phyloP scores from a whole-genome alignment of 441 rosid species.

The Euphorbia schlechtendalii region DNA sequence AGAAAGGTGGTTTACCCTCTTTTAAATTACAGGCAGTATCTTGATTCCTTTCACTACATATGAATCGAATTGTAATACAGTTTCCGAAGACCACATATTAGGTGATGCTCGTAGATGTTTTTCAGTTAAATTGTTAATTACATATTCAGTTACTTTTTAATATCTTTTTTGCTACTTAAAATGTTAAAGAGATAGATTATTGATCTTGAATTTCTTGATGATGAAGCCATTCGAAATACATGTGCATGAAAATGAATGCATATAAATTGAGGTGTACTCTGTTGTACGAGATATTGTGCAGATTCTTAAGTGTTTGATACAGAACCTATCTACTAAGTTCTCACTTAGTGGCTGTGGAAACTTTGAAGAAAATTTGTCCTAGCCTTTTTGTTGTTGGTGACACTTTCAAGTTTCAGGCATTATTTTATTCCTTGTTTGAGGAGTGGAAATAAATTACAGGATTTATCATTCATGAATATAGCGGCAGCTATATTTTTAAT shows the following conservation, averaged over 20 bases:
- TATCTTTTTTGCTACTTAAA: neutral
- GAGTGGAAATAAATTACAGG: neutral
- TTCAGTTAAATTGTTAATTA: neutral
- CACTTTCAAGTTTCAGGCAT: slow-evolving; percentile 4
- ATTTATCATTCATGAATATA: neutral
- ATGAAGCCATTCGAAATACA: too few species aligned
- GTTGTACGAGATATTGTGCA: neutral
- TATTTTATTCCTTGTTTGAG: neutral
- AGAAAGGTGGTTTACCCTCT: neutral
- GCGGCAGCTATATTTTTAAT: slow-evolving; percentile 5
- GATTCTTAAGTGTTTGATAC: slow-evolving; percentile 7
- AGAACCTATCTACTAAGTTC: slow-evolving; percentile 12
- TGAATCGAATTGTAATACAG: neutral
- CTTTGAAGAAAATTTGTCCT: slow-evolving; percentile 1
- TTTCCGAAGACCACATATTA: too few species aligned
- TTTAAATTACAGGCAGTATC: neutral
- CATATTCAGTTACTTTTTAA: neutral
- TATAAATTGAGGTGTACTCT: neutral
- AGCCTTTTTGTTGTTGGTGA: slow-evolving; percentile 2
- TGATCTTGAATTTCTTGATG: neutral
- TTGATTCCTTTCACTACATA: neutral
- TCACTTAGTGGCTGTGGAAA: slow-evolving; percentile 3
- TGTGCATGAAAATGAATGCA: neutral
- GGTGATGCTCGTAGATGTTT: too few species aligned
- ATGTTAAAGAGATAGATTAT: neutral